These are phyloP conservation scores for Marasmius fiardii DNA, from an alignment of 1,284 basidiomycete genomes.

Conservation along the genomic window DNA sequence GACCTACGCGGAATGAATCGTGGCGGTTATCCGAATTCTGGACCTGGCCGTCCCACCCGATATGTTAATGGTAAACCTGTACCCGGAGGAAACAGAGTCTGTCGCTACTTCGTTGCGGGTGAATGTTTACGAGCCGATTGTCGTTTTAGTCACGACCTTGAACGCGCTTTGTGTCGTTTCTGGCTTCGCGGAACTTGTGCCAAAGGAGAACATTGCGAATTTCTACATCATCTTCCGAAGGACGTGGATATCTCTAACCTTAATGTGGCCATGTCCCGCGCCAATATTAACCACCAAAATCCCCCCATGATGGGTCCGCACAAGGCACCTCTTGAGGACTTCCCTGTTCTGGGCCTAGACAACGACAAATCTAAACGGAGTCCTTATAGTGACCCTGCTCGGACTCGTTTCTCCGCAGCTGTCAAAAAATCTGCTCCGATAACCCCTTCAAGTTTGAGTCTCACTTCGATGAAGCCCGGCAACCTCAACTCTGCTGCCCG, in stretches of 20 bases:
- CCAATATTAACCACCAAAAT: constrained; percentile 44
- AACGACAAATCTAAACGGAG: constrained; percentile 34
- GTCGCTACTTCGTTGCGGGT: constrained; percentile 94
- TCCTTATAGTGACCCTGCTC: constrained; percentile 64
- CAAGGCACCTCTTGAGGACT: constrained; percentile 73
- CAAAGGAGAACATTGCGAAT: constrained; percentile 89
- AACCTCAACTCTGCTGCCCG: constrained; percentile 41
- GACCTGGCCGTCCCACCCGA: constrained; percentile 42
- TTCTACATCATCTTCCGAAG: constrained; percentile 86
- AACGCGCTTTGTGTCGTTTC: constrained; percentile 92
- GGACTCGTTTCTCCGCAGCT: constrained; percentile 81
- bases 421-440: constrained; percentile 60
- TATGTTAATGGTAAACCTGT: constrained; percentile 58
- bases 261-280: constrained; percentile 67
- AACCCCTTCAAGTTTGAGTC: constrained; percentile 5
- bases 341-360: constrained; percentile 74
- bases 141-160: constrained; percentile 92
- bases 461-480: constrained; percentile 21
- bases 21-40: constrained; percentile 33
- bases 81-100: constrained; percentile 73
- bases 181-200: constrained; percentile 97
- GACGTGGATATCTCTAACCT: constrained; percentile 69
- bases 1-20: constrained; percentile 44
- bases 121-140: constrained; percentile 96
- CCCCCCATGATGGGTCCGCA: constrained; percentile 26